Evolutionary conservation across 2,329 filamentous ascomycete genomes (phyloP).

Genomic region (Fusarium chlamydosporum): DNA sequence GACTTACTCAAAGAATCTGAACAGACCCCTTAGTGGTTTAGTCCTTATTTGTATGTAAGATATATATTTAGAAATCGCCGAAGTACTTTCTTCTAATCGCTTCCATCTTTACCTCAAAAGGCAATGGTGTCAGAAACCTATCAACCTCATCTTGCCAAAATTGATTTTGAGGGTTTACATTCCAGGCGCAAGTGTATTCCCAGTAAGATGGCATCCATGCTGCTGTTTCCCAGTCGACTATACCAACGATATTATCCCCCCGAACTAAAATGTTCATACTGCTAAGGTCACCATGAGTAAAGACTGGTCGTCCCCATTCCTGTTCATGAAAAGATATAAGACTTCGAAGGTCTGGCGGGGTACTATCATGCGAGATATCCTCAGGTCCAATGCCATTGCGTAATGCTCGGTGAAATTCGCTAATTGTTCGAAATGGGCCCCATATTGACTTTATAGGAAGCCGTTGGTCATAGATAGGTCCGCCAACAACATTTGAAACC

Average conservation of each 20-base stretch:
- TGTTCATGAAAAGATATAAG: neutral
- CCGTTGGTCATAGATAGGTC: neutral
- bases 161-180: neutral
- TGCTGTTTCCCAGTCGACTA: slow-evolving; percentile 1
- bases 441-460: neutral
- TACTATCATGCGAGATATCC: neutral
- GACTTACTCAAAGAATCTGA: too few species aligned
- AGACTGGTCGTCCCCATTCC: neutral
- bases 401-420: neutral
- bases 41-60: too few species aligned
- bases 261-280: neutral
- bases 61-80: slow-evolving; percentile 47
- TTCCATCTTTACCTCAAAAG: slow-evolving; percentile 11
- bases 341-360: neutral
- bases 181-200: slow-evolving; percentile 8
- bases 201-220: neutral
- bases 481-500: neutral
- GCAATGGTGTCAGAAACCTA: neutral
- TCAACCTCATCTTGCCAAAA: slow-evolving; percentile 1
- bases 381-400: neutral
- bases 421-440: neutral
- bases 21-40: too few species aligned
- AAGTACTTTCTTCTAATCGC: slow-evolving; percentile 70
- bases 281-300: neutral
- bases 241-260: neutral